These are phyloP conservation scores for Abrus pulchellus DNA, from an alignment of 306 rosid species.

Conservation along the genomic window DNA sequence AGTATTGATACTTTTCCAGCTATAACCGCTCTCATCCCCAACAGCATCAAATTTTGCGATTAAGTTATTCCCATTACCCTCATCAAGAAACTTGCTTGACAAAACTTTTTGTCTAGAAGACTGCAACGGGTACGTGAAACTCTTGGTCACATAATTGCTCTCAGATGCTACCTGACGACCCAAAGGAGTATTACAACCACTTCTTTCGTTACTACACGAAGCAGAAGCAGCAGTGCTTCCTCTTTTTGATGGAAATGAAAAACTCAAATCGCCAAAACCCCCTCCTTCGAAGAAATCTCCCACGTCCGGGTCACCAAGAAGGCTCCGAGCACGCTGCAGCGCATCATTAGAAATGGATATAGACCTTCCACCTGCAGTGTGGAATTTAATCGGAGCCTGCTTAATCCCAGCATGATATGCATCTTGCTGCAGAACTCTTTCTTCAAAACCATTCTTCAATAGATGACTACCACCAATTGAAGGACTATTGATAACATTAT, in stretches of 20 bases:
- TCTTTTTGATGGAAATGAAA: slow-evolving; percentile 51
- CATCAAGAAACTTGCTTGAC: slow-evolving; percentile 53
- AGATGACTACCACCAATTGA: slow-evolving; percentile 45
- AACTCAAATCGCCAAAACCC: slow-evolving; percentile 44
- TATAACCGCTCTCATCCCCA: slow-evolving; percentile 52
- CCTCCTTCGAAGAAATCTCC: slow-evolving; percentile 69
- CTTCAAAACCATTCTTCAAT: slow-evolving; percentile 46
- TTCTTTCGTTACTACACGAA: slow-evolving; percentile 32
- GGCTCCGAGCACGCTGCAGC: slow-evolving; percentile 79
- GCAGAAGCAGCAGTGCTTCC: slow-evolving; percentile 24
- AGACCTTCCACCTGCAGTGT: slow-evolving; percentile 90
- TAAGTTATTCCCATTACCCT: slow-evolving; percentile 70
- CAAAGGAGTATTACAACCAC: slow-evolving; percentile 51
- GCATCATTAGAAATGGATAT: slow-evolving; percentile 83
- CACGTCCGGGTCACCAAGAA: slow-evolving; percentile 90
- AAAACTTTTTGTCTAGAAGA: slow-evolving; percentile 52
- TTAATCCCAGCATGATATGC: slow-evolving; percentile 45
- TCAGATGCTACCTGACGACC: slow-evolving; percentile 34
- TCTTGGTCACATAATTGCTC: slow-evolving; percentile 46
- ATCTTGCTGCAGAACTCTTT: slow-evolving; percentile 41
- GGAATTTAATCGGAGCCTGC: slow-evolving; percentile 71
- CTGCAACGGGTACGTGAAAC: slow-evolving; percentile 60
- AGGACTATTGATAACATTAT: slow-evolving; percentile 37
- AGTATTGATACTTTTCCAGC: slow-evolving; percentile 49
- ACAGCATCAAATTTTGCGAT: slow-evolving; percentile 73